Conservation (phyloP, 1,139 yeast genomes). For the Taiozyma sp. region DNA sequence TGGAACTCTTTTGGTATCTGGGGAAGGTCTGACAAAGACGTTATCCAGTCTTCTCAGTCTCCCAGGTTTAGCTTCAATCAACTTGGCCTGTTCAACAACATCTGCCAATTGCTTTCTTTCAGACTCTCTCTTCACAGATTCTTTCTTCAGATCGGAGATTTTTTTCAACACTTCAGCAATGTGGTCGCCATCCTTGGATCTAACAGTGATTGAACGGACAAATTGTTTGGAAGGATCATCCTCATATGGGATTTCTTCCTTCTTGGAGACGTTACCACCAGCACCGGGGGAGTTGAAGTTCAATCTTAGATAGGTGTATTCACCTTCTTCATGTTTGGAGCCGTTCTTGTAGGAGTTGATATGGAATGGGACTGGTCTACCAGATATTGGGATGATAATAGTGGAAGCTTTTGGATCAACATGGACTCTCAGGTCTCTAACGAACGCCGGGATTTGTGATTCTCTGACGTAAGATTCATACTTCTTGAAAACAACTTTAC, state of each 20-base stretch:
- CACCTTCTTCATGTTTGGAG: constrained; percentile 95
- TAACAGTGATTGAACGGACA: constrained; percentile 79
- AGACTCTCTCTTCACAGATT: constrained; percentile 83
- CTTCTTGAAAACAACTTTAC: constrained; percentile 76
- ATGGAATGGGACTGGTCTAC: constrained; percentile 98
- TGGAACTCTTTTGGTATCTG: constrained; percentile 92
- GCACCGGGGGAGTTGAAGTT: constrained; percentile 94
- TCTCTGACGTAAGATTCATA: constrained; percentile 95
- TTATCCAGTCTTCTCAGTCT: constrained; percentile 85
- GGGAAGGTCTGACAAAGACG: constrained; percentile 91
- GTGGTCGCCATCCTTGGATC: constrained; percentile 89
- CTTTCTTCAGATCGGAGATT: constrained; percentile 89
- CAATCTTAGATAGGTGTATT: constrained; percentile 81
- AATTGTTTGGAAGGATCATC: constrained; percentile 83
- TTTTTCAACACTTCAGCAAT: constrained; percentile 89
- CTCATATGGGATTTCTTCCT: constrained; percentile 85
- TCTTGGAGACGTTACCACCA: constrained; percentile 64
- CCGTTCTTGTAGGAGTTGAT: constrained; percentile 93
- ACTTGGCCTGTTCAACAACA: constrained; percentile 87
- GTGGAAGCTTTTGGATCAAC: constrained; percentile 89
- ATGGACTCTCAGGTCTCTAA: constrained; percentile 79
- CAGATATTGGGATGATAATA: constrained; percentile 84
- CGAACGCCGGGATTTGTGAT: constrained; percentile 80
- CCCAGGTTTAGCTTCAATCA: constrained; percentile 73
- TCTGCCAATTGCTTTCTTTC: constrained; percentile 93